phyloP scores from a whole-genome alignment of 2,329 filamentous ascomycete species.

The Lojkania enalia region DNA sequence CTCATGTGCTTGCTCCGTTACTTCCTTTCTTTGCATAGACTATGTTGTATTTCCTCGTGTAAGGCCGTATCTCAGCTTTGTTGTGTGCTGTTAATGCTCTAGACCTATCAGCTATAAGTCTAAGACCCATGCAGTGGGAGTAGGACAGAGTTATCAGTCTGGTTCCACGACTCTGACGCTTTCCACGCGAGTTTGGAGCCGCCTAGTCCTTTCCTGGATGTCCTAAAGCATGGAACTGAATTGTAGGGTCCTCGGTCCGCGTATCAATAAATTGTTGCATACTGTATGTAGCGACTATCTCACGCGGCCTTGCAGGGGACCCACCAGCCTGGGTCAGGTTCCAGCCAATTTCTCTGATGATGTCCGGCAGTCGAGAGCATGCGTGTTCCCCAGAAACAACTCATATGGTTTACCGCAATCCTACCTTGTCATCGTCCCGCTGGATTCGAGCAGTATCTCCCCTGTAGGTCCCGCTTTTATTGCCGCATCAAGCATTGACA shows the following conservation, averaged over 20 bases:
- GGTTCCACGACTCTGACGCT: not conserved
- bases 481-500: slow-evolving; percentile 7
- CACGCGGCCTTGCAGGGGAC: slow-evolving; percentile 12
- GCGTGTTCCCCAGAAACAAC: slow-evolving; percentile 7
- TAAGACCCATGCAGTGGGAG: too few species aligned
- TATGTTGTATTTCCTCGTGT: too few species aligned
- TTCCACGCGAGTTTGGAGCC: too few species aligned
- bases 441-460: slow-evolving; percentile 10
- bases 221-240: not conserved
- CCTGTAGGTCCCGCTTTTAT: slow-evolving; percentile 20
- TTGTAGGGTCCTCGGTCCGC: not conserved
- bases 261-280: slow-evolving; percentile 20
- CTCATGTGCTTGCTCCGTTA: too few species aligned
- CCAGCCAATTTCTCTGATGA: too few species aligned
- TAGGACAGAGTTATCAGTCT: not conserved
- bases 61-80: too few species aligned
- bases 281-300: slow-evolving; percentile 8
- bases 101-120: too few species aligned
- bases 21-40: too few species aligned
- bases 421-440: slow-evolving; percentile 8
- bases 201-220: not conserved
- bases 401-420: slow-evolving; percentile 7
- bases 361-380: not conserved
- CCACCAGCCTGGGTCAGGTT: slow-evolving; percentile 6
- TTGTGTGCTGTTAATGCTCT: too few species aligned